A percentile compares a stretch with the other conserved stretches of the same genome.
phyloP scores from a whole-genome alignment of 208 protist species.

The Kentomonas sorsogonicus region DNA sequence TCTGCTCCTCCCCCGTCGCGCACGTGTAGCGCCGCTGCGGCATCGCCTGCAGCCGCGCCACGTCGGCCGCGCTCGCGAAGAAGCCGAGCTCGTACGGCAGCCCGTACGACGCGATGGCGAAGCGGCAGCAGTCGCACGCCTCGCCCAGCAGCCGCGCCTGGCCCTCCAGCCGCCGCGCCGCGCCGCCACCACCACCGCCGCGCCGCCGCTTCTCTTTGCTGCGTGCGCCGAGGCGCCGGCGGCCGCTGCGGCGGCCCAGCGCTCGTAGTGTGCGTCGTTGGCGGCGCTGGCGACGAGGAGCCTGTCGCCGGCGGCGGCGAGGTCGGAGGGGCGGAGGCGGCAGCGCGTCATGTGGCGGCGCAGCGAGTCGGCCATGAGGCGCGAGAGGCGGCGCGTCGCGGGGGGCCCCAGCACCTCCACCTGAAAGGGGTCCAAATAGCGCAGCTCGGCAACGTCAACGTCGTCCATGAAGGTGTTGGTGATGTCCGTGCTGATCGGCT shows the following conservation, averaged over 20 bases:
- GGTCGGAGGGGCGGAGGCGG: conserved; percentile 16
- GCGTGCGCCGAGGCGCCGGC: too few species aligned
- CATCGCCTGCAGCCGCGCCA: conserved; percentile 41
- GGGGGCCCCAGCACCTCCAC: conserved; percentile 46
- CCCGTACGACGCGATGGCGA: conserved; percentile 63
- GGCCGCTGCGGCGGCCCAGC: not conserved
- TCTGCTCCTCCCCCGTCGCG: conserved; percentile 61
- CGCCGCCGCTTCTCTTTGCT: not conserved
- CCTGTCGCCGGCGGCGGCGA: not conserved
- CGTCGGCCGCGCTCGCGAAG: conserved; percentile 40
- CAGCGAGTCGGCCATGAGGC: conserved; percentile 23
- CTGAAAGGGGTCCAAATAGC: conserved; percentile 49
- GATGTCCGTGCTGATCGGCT: conserved; percentile 41
- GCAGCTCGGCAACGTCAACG: conserved; percentile 47
- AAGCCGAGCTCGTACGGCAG: conserved; percentile 77
- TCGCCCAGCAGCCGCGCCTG: conserved; percentile 24
- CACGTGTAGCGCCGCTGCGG: conserved; percentile 60
- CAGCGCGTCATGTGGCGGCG: conserved; percentile 38
- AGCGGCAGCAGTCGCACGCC: conserved; percentile 52
- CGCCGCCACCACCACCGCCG: not conserved
- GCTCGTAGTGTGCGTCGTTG: not conserved
- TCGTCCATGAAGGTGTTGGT: conserved; percentile 58
- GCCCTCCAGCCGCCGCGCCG: not conserved
- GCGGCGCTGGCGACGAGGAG: conserved; percentile 14
- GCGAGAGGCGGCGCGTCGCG: conserved; percentile 15